These are phyloP conservation scores for Umbelopsis ramanniana DNA, from an alignment of 192 early-diverging fungal genomes.

Conservation along the genomic window DNA sequence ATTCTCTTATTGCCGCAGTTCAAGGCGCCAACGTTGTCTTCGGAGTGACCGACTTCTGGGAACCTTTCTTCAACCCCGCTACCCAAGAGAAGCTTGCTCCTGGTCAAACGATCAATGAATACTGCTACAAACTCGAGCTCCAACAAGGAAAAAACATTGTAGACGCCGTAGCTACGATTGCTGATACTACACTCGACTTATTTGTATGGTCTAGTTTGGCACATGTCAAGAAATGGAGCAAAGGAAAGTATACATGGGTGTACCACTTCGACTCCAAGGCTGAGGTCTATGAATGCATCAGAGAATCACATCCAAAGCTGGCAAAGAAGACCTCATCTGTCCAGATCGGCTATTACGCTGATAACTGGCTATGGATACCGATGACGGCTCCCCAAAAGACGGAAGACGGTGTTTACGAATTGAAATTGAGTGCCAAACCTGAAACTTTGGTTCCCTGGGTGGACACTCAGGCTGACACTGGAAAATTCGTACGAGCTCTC, in stretches of 20 bases:
- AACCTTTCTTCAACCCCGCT: neutral
- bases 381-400: neutral
- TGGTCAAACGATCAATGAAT: neutral
- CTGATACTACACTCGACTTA: neutral
- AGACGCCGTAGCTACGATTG: neutral
- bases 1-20: slow-evolving; percentile 29
- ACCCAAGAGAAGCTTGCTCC: neutral
- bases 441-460: neutral
- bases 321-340: slow-evolving; percentile 5
- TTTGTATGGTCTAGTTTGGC: neutral
- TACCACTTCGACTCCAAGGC: slow-evolving; percentile 14
- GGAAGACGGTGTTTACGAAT: slow-evolving; percentile 1
- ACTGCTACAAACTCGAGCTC: neutral
- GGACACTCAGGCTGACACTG: neutral
- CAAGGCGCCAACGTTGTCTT: slow-evolving; percentile 35
- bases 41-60: slow-evolving; percentile 20
- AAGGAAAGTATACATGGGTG: slow-evolving; percentile 12
- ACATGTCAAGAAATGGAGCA: slow-evolving; percentile 5
- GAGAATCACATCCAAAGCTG: neutral
- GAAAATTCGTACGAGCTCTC: neutral
- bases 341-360: neutral
- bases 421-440: neutral
- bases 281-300: neutral
- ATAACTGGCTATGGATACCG: neutral
- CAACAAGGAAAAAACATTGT: slow-evolving; percentile 10